These are phyloP conservation scores for Asterionellopsis glacialis DNA, from an alignment of 108 stramenopile species.

Conservation along the genomic window DNA sequence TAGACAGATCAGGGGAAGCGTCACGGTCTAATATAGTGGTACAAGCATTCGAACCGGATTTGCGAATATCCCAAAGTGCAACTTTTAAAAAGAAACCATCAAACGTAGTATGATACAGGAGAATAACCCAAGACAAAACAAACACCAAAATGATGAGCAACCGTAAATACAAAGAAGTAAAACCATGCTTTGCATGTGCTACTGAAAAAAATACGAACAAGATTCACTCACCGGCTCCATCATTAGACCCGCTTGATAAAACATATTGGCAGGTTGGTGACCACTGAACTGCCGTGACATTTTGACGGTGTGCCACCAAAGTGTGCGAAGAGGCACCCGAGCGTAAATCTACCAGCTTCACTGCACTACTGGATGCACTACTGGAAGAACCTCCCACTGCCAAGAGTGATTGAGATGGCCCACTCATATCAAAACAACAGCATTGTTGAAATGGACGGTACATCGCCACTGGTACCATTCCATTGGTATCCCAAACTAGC, in stretches of 20 bases:
- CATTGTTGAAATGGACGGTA: conserved; percentile 3
- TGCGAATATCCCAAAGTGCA: conserved; percentile 68
- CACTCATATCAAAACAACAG: conserved; percentile 3
- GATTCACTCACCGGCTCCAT: conserved; percentile 52
- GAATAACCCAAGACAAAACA: no score
- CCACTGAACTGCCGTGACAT: conserved; percentile 59
- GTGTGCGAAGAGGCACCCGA: conserved; percentile 65
- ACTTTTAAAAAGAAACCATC: no score
- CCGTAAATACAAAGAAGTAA: no score
- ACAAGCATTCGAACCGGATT: conserved; percentile 54
- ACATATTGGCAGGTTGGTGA: conserved; percentile 46
- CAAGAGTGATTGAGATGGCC: not conserved
- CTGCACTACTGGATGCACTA: not conserved
- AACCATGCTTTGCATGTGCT: conserved; percentile 11
- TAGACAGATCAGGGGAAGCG: not conserved
- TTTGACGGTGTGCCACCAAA: conserved; percentile 48
- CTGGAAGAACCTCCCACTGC: not conserved
- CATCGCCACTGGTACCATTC: conserved; percentile 33
- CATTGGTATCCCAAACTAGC: conserved; percentile 69
- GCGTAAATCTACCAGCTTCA: conserved; percentile 63
- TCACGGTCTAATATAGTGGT: conserved; percentile 55
- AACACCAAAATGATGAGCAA: no score
- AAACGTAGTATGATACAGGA: no score
- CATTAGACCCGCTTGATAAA: conserved; percentile 60
- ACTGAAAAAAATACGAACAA: conserved; percentile 53